phyloP scores from a whole-genome alignment of 1,139 yeast genomes.

The Geotrichum reessii region DNA sequence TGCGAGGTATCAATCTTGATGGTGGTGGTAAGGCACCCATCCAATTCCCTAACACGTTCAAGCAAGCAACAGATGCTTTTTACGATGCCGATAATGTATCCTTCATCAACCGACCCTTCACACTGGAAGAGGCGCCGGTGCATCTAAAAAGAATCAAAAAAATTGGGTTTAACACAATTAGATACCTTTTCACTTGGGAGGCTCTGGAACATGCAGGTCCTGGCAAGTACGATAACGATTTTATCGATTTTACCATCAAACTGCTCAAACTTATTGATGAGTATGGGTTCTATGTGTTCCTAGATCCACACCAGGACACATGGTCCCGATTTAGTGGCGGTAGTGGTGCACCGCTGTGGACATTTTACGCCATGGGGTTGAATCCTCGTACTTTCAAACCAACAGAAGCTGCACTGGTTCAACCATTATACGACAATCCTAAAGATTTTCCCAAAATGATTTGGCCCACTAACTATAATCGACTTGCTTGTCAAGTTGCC shows the following conservation, averaged over 20 bases:
- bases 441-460: slow-evolving; percentile 56
- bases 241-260: slow-evolving; percentile 60
- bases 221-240: slow-evolving; percentile 69
- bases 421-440: slow-evolving; percentile 38
- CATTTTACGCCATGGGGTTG: slow-evolving; percentile 78
- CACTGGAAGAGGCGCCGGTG: slow-evolving; percentile 59
- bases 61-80: slow-evolving; percentile 41
- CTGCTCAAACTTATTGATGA: slow-evolving; percentile 51
- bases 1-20: slow-evolving; percentile 81
- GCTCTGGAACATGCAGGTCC: slow-evolving; percentile 86
- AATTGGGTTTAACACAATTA: slow-evolving; percentile 72
- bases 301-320: slow-evolving; percentile 86
- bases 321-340: slow-evolving; percentile 90
- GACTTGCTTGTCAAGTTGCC: slow-evolving; percentile 75
- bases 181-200: slow-evolving; percentile 83
- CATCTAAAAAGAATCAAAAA: slow-evolving; percentile 65
- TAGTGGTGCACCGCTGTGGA: slow-evolving; percentile 92
- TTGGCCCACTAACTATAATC: slow-evolving; percentile 80
- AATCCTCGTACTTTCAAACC: slow-evolving; percentile 57
- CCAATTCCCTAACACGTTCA: slow-evolving; percentile 45
- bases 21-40: slow-evolving; percentile 69
- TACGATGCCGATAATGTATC: slow-evolving; percentile 65
- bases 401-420: slow-evolving; percentile 78
- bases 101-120: slow-evolving; percentile 74
- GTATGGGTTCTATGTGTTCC: slow-evolving; percentile 66